Evolutionary conservation across 1,139 yeast species (phyloP), one percentile per base, ranked within the genome.

Genomic region (Petasospora fabianii): DNA sequence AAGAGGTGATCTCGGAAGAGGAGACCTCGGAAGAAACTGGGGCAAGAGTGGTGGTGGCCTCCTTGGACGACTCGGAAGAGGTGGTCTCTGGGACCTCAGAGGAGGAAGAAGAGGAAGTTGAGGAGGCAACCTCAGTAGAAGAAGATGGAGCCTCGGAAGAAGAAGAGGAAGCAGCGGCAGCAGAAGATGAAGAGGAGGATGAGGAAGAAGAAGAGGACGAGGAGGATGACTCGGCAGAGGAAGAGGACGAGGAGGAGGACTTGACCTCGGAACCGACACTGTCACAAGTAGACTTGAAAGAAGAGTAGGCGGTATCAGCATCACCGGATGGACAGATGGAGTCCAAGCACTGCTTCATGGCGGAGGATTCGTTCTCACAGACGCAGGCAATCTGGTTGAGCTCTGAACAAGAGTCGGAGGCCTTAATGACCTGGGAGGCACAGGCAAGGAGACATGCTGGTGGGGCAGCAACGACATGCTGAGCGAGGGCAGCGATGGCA

Each of bases 391-490:
- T 68, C 58, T 80, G 78, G 59, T 73, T 74, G 60, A 85, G 66
- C 42, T 79, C 69, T 43, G 66, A 53, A 62, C 90, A 81, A 34
- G 67, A 55, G 36, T 77, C 64, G 34, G 75, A 68, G n/a, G 60
- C 53, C 59, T 73, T 75, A 53, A 76, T 70, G 39, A 83, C 88
- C 56, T 77, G 73, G 35, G 95, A 92, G 44, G 84, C 92, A 75
- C 96, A 87, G 34, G 95, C 95, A 61, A 87, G 71, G 52, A 87
- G 69, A 70, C 96, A 87, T 30, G 96, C 95, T 48, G 94, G 94
- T 39, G 96, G 92, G 42, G 92, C 70, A 43, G 94, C 94, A 36
- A 74, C 62, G 32, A 69, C 76, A 36, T 68, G 56, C 35, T 68
- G 67, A 39, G 76, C 64, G 43, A 76, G 59, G 41, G 76, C 64